Evolutionary conservation across 768 basidiomycete species (phyloP), one percentile per base, ranked within the genome.

Genomic region (Termitomyces sp.): DNA sequence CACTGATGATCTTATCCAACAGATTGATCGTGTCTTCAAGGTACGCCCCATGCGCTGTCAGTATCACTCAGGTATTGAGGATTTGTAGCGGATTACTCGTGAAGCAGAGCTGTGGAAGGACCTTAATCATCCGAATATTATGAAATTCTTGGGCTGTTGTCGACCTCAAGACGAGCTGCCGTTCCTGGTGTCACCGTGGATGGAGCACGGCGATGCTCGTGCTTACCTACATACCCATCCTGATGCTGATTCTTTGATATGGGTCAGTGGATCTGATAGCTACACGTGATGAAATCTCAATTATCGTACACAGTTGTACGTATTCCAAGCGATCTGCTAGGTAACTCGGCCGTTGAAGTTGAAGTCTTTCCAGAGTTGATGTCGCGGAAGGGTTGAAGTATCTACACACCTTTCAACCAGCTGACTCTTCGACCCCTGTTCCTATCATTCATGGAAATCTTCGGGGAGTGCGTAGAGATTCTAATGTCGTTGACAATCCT

Each of bases 391-490:
- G 48, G 23, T 37, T 49, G 11, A 49, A 49, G 35, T 49, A 49
- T 17, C 48, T 49, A 23, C 48, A 49, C 48, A 25, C 35, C n/a
- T 49, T 49, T 35, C 34, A 23, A 14, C 19, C 6, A 23, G 21
- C 34, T 37, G 17, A 37, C 10, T 38, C 17, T 25, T 37, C 48
- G 1, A 3, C 7, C 17, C 25, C 8, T 45, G 9, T 29, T 45
- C 44, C 49, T 38, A 50, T 50, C 35, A n/a, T 50, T n/a, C 49
- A 50, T 27, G 49, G 49, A 50, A 50, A 38, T 50, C 34, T 38
- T 37, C 16, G 34, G 11, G 48, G 49, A 16, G 25, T 50, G 23
- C 16, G 49, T 50, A 27, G 3, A 50, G 17, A 9, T 27, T 10
- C 23, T 16, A 49, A 17, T 25, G 21, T 25, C 37, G 8, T 25